These are phyloP conservation scores for Ajuga reptans DNA, from an alignment of 305 asterid species.

Conservation along the genomic window DNA sequence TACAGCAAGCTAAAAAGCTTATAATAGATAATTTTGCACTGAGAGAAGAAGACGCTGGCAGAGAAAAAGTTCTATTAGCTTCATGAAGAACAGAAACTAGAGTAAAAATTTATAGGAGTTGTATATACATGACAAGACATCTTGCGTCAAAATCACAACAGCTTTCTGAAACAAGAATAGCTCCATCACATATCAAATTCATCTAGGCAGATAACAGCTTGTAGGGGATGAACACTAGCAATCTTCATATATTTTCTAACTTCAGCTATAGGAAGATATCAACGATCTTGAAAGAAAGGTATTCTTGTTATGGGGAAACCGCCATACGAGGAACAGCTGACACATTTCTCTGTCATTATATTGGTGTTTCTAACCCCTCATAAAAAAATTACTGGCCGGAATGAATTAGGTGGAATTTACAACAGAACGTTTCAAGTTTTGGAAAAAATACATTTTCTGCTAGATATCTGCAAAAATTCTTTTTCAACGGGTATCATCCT, in stretches of 20 bases:
- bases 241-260: neutral
- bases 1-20: constrained; percentile 77
- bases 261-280: neutral
- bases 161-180: neutral
- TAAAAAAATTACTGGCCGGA: neutral
- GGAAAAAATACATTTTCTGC: neutral
- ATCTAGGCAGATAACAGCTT: neutral
- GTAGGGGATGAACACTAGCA: neutral
- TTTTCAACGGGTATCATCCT: neutral
- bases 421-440: neutral
- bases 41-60: constrained; percentile 58
- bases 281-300: neutral
- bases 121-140: neutral
- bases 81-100: constrained; percentile 15
- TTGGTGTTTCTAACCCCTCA: neutral
- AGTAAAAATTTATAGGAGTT: constrained; percentile 7
- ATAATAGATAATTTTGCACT: constrained; percentile 66
- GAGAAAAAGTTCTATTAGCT: constrained; percentile 25
- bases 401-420: neutral
- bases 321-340: neutral
- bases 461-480: neutral
- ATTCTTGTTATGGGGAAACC: neutral
- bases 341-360: neutral
- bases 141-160: constrained; percentile 4
- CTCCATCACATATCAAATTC: neutral